A percentile compares a stretch with the other conserved stretches of the same genome.
Evolutionary conservation across 495 filamentous ascomycete species (phyloP).

Genomic region (Aspergillus nanangensis): DNA sequence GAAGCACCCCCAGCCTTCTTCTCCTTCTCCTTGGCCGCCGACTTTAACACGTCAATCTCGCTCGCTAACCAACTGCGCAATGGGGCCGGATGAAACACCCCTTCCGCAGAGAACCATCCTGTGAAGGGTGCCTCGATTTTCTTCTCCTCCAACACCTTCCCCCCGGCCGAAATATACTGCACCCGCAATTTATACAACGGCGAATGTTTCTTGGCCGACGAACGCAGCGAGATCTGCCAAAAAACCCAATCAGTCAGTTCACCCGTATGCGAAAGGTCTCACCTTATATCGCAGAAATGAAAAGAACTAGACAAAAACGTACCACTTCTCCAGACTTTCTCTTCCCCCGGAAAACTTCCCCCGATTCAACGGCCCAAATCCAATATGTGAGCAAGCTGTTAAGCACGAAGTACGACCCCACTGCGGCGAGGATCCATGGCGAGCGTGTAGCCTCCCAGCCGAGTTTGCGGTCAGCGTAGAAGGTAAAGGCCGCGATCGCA

Average conservation of each 20-base stretch:
- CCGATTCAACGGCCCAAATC: slow-evolving; percentile 81
- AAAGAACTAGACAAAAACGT: too few species aligned
- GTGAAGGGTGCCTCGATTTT: slow-evolving; percentile 68
- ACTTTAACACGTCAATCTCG: slow-evolving; percentile 62
- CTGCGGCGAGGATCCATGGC: slow-evolving; percentile 67
- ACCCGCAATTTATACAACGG: slow-evolving; percentile 74
- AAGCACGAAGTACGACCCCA: slow-evolving; percentile 71
- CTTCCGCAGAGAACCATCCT: slow-evolving; percentile 79
- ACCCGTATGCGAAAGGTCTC: too few species aligned
- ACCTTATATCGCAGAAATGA: too few species aligned
- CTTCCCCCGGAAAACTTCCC: slow-evolving; percentile 72
- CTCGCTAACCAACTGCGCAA: slow-evolving; percentile 78
- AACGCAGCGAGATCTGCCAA: slow-evolving; percentile 59
- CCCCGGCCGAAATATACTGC: slow-evolving; percentile 42
- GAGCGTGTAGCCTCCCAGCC: slow-evolving; percentile 81
- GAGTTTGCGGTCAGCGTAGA: slow-evolving; percentile 85
- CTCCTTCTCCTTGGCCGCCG: slow-evolving; percentile 57
- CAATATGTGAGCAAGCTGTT: slow-evolving; percentile 79
- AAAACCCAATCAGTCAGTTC: slow-evolving; percentile 3
- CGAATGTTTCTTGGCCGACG: slow-evolving; percentile 67
- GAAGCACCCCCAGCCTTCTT: slow-evolving; percentile 22
- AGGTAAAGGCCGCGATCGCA: slow-evolving; percentile 69
- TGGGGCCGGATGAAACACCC: slow-evolving; percentile 75
- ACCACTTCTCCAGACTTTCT: slow-evolving; percentile 52
- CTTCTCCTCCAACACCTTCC: slow-evolving; percentile 41